Conservation (phyloP, 2,329 filamentous ascomycete genomes). For the Paramyrothecium sp. region DNA sequence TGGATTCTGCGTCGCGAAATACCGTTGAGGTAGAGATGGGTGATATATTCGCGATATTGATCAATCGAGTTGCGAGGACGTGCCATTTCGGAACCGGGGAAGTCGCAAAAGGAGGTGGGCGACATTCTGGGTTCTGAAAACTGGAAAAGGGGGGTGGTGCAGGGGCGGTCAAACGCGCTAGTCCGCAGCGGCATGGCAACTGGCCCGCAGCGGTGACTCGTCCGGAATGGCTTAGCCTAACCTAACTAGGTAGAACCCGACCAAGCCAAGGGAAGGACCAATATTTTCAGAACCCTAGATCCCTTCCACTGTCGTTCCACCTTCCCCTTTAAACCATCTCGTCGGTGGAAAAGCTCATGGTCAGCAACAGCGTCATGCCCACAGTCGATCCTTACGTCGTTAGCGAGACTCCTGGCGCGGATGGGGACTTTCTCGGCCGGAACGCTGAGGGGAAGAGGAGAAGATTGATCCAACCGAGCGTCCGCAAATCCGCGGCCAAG, state of each 20-base stretch:
- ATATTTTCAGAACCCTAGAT: neutral
- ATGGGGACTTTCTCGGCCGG: no score
- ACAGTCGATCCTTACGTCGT: neutral
- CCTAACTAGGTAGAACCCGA: neutral
- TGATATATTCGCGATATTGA: conserved; percentile 2
- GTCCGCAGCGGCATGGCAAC: neutral
- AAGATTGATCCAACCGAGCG: neutral
- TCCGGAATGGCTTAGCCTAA: neutral
- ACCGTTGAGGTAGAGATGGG: no score
- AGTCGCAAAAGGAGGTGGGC: no score
- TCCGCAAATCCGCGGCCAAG: conserved; percentile 1
- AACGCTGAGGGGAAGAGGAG: neutral
- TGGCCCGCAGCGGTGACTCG: conserved; percentile 1
- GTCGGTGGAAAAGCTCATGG: neutral
- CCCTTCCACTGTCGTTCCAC: neutral
- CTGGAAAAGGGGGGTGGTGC: neutral
- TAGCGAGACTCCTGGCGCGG: no score
- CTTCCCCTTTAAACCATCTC: neutral
- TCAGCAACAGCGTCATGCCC: neutral
- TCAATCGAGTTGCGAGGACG: conserved; percentile 2
- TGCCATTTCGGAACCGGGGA: conserved; percentile 1
- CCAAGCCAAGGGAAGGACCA: neutral
- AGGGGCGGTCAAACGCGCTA: neutral
- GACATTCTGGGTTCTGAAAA: neutral
- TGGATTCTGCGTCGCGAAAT: conserved; percentile 4